phyloP scores from a whole-genome alignment of 495 filamentous ascomycete species.

The Penicillium lagena region DNA sequence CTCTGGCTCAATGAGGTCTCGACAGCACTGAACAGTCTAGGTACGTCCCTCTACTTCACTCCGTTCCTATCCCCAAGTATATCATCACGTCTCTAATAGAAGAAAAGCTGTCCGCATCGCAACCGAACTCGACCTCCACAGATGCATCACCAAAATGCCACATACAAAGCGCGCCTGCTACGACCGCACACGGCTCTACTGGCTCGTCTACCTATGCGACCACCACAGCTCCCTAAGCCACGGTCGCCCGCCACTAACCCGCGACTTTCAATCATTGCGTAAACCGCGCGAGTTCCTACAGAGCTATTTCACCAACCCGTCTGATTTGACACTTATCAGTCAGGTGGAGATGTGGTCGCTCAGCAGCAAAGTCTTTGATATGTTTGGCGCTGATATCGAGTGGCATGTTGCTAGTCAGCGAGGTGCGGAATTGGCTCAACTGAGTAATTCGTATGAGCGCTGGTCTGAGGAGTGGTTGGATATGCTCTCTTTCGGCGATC shows the following conservation, averaged over 20 bases:
- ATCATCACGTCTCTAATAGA: not conserved
- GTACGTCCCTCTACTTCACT: not conserved
- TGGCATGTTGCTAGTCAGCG: conserved; percentile 2
- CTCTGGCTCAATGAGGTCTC: conserved; percentile 9
- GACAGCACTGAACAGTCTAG: not conserved
- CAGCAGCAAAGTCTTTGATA: conserved; percentile 13
- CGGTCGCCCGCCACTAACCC: conserved; percentile 6
- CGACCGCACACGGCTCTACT: conserved; percentile 4
- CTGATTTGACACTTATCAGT: conserved; percentile 9
- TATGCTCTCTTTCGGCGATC: not conserved
- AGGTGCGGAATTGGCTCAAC: conserved; percentile 1
- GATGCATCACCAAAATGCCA: conserved; percentile 6
- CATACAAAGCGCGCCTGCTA: conserved; percentile 4
- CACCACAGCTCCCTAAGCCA: conserved; percentile 5
- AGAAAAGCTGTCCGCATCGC: conserved; percentile 5
- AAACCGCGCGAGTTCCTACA: not conserved
- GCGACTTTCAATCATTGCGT: conserved; percentile 2
- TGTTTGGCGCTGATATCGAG: conserved; percentile 20
- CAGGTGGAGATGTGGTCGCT: conserved; percentile 20
- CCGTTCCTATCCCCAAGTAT: too few relatives aligned
- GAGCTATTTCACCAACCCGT: not conserved
- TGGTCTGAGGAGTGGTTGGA: conserved; percentile 7
- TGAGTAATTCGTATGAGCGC: conserved; percentile 6
- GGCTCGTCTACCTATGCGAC: conserved; percentile 6
- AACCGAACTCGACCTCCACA: conserved; percentile 10